phyloP scores from a whole-genome alignment of 2,329 filamentous ascomycete genomes.

The Epichloe gansuensis region DNA sequence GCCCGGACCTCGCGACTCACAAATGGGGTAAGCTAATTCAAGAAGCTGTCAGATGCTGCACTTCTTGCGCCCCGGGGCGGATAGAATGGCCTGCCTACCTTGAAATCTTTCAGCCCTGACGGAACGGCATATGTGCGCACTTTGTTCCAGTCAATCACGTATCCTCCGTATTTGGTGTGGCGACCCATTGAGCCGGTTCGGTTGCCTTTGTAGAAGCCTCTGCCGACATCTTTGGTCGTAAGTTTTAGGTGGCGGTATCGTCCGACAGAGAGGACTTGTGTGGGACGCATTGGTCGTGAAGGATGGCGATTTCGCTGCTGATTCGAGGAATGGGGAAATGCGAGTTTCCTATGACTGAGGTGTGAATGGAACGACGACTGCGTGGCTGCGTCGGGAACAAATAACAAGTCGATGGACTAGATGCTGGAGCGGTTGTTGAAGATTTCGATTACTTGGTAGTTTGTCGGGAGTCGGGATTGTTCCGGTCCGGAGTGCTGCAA shows the following conservation, averaged over 20 bases:
- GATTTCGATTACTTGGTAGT: conserved; percentile 6
- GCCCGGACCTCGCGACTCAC: conserved; percentile 49
- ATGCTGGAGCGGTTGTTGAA: conserved; percentile 4
- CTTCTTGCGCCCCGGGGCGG: not conserved
- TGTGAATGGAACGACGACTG: too few species aligned
- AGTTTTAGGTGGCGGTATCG: conserved; percentile 64
- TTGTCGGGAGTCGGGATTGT: conserved; percentile 15
- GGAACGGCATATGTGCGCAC: conserved; percentile 87
- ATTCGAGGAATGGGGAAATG: not conserved
- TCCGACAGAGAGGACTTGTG: conserved; percentile 51
- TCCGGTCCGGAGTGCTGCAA: conserved; percentile 14
- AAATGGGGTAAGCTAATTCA: conserved; percentile 62
- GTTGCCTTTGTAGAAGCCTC: conserved; percentile 96
- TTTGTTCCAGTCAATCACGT: conserved; percentile 72
- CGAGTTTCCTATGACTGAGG: not conserved
- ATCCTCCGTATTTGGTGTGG: conserved; percentile 75
- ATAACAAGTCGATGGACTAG: not conserved
- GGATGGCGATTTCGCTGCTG: not conserved
- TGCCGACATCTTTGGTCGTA: conserved; percentile 85
- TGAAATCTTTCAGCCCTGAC: conserved; percentile 50
- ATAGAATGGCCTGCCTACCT: conserved; percentile 40
- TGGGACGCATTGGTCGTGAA: conserved; percentile 46
- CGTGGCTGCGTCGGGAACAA: too few species aligned
- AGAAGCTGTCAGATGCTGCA: conserved; percentile 8
- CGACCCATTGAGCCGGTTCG: conserved; percentile 76